Base-by-base conservation (phyloP, 352 stramenopile genomes). In the Elongisporangium undulatum region DNA sequence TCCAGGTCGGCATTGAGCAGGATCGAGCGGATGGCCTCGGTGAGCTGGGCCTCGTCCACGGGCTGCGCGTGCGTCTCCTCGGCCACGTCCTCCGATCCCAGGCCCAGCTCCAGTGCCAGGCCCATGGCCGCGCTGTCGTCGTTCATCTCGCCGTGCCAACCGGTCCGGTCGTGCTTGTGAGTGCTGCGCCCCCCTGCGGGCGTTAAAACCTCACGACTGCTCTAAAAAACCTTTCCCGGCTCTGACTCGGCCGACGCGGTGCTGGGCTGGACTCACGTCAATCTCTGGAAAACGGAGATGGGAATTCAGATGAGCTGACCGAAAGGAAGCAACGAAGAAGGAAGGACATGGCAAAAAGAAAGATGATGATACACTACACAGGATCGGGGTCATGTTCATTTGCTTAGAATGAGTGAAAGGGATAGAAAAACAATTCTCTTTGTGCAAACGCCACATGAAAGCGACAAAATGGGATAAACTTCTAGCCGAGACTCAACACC, bases 1-100 rank as follows among this genome's bases (percentile, higher is more conserved):
- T 93, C 83, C 55, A 95, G 71, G 65, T 95, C 85, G 21, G 84
- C 85, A 59, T 88, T 76, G 62, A 82, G 70, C 13, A 95, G 80
- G 67, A 95, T 95, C 38, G 64, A 49, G 59, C 82, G 77, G 72
- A 95, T 94, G 38, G 84, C 82, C 19, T 84, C 73, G 17, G 74
- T 74, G 39, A 95, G 76, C 64, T 90, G 69, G 21, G 61, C 62
- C 56, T 77, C 80, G 63, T 92, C 79, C 53, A 90, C 78, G 17
- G 69, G 56, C 49, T 72, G 62, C 48, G 72, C 55, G 17, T 66
- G 59, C 23, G 66, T 63, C 50, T 48, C 54, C 56, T 69, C 62
- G 51, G 58, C 49, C 68, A 75, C 65, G 53, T 74, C 69, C 56
- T 79, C 79, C 52, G 76, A 67, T 13, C 69, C 77, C 52, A 77